Conservation (phyloP, 257 asterid genomes). For the Fraxinus excelsior region DNA sequence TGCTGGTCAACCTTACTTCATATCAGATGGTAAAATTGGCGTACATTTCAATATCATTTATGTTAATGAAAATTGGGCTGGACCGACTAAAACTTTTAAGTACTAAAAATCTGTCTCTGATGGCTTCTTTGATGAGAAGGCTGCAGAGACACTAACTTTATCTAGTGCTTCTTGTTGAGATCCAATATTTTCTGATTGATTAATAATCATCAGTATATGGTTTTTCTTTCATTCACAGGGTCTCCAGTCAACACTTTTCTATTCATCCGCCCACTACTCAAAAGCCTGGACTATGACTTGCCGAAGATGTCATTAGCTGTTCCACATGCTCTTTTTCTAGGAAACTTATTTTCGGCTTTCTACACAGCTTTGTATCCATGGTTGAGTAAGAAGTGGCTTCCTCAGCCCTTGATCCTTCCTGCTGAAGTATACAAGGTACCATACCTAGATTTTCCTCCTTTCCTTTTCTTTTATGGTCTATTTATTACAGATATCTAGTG, state of each 20-base stretch:
- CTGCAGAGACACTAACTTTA: slow-evolving; percentile 7
- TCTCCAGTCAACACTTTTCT: slow-evolving; percentile 88
- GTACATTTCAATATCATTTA: background rate
- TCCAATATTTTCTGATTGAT: background rate
- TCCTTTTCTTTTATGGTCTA: background rate
- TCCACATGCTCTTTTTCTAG: slow-evolving; percentile 75
- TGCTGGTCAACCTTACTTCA: slow-evolving; percentile 90
- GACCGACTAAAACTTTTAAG: background rate
- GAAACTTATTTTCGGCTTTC: slow-evolving; percentile 59
- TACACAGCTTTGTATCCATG: slow-evolving; percentile 76
- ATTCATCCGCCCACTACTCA: slow-evolving; percentile 72
- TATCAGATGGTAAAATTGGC: slow-evolving; percentile 77
- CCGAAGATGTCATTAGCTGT: slow-evolving; percentile 67
- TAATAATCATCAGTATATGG: background rate
- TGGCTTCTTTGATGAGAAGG: slow-evolving; percentile 1
- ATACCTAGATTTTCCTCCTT: slow-evolving; percentile 9
- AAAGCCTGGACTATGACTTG: slow-evolving; percentile 68
- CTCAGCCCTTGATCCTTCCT: slow-evolving; percentile 91
- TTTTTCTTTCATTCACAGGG: slow-evolving; percentile 49
- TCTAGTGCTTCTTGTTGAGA: slow-evolving; percentile 11
- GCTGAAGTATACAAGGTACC: slow-evolving; percentile 88
- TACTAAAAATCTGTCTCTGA: background rate
- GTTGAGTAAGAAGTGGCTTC: slow-evolving; percentile 72
- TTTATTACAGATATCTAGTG: slow-evolving; percentile 2
- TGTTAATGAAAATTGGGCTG: slow-evolving; percentile 4